Evolutionary conservation across 2,329 filamentous ascomycete species (phyloP), one percentile per base, ranked within the genome.

Genomic region (Clonostachys rhizophaga): DNA sequence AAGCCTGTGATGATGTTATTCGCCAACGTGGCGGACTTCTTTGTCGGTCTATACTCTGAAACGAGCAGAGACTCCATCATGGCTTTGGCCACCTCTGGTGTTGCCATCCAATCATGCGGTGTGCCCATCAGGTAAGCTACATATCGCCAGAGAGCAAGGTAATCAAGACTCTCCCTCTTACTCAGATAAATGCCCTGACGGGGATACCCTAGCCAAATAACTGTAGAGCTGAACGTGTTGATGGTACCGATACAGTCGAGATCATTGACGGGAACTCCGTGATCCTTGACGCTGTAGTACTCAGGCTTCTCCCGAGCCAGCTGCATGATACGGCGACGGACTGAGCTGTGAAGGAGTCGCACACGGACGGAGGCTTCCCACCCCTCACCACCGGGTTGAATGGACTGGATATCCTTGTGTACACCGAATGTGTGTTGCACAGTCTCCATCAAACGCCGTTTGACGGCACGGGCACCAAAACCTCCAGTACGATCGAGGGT

Each of bases 371-470:
- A 80, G 4, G 81, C 81, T 5, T 74, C 70, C 49, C 79, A 78
- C 1, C 83, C 84, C 10, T 74, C 76, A 2, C 5, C 87, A 2
- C 81, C 83, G 0, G 86, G 87, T 52, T 84, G 72, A 53, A 92
- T 79, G 5, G 79, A 79, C 17, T 80, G 74, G 2, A 89, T 59
- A 6, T 80, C 83, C 40, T 72, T 68, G 5, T 86, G 87, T 44
- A 87, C 84, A 59, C 90, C 83, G 6, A 91, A 74, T 10, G 89
- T 79, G 61, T 88, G 84, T 60, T 91, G 87, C 3, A 86, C 85
- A 2, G 88, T 91, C 64, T 91, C 86, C 24, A 76, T 63, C 11
- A 76, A 66, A 5, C 88, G 73, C 14, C 80, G 77, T 49, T 79
- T 75, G 5, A 86, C 84, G 5, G 87, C 81, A 52, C 81, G 80